Evolutionary conservation across 148 eudicot species (phyloP), one percentile per base, ranked within the genome.

Genomic region (Pouteria glomerata): DNA sequence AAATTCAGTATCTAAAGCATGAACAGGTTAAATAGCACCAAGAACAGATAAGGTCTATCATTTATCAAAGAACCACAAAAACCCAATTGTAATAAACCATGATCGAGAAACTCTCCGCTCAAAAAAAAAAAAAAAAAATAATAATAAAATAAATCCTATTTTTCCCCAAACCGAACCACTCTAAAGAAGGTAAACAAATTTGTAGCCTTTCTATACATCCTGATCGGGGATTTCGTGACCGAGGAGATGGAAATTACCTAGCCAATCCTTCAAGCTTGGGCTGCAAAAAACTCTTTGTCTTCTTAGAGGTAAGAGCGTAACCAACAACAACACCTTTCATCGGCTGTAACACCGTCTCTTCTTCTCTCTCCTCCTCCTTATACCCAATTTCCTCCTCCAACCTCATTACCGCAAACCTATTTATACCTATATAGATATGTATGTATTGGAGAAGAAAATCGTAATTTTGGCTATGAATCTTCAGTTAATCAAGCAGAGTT

Each of bases 261-360:
- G 98, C 98, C 27, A 94, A 78, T 60, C 84, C 75, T 73, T 84
- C 82, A 71, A 94, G 72, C 70, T 91, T 91, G 65, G 98, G 98
- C 79, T 94, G 89, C 76, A 94, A 79, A 74, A 94, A 94, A 82
- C 98, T 94, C 77, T 82, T 89, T 24, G 79, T 85, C 75, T 93
- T 93, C 85, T 93, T 93, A 8, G 91, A 84, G 8, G 98, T 93
- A 67, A 93, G 98, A 74, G 97, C 98, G 62, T 89, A 93, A 4
- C 95, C 98, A 8, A 93, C 98, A 16, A 93, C 92, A 0, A 93
- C 78, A 0, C 51, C 64, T 63, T 82, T 87, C 80, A 68, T 27
- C 15, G 80, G 79, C 45, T 31, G 60, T 33, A n/a, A 35, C 65
- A 45, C 77, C 41, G 26, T 39, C 39, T 50, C 74, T 35, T 78